A percentile compares a stretch with the other conserved stretches of the same genome.
phyloP scores from a whole-genome alignment of 2,329 filamentous ascomycete genomes.

The Venturiaceae sp. region DNA sequence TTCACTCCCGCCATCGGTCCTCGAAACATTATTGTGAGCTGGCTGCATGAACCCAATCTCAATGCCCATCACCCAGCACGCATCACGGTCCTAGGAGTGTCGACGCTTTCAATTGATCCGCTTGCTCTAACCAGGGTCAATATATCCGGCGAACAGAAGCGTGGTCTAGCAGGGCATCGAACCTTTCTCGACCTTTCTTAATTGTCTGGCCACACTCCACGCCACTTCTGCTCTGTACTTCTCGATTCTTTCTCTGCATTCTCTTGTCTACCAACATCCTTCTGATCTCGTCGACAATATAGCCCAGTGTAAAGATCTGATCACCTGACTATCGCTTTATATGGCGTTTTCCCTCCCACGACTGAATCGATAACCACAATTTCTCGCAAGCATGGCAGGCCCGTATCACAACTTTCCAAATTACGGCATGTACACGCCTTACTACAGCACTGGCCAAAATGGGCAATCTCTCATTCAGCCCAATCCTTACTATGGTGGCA shows the following conservation, averaged over 20 bases:
- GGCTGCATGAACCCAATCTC: slow-evolving; percentile 6
- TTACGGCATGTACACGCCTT: not conserved
- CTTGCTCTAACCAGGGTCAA: not conserved
- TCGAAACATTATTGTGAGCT: not conserved
- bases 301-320: no score
- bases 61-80: not conserved
- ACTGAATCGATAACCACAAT: not conserved
- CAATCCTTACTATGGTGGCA: not conserved
- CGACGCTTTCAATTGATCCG: not conserved
- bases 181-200: not conserved
- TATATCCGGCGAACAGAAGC: not conserved
- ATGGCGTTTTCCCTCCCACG: not conserved
- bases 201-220: not conserved
- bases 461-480: not conserved
- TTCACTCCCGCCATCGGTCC: not conserved
- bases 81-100: not conserved
- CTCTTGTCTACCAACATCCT: not conserved
- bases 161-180: not conserved
- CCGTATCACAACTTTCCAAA: slow-evolving; percentile 6
- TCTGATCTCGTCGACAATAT: no score
- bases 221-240: not conserved
- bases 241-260: not conserved
- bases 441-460: slow-evolving; percentile 3
- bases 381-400: not conserved
- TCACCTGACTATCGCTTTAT: not conserved